Evolutionary conservation across 106 monocot species (phyloP).

Genomic region (Amphibolis antarctica): DNA sequence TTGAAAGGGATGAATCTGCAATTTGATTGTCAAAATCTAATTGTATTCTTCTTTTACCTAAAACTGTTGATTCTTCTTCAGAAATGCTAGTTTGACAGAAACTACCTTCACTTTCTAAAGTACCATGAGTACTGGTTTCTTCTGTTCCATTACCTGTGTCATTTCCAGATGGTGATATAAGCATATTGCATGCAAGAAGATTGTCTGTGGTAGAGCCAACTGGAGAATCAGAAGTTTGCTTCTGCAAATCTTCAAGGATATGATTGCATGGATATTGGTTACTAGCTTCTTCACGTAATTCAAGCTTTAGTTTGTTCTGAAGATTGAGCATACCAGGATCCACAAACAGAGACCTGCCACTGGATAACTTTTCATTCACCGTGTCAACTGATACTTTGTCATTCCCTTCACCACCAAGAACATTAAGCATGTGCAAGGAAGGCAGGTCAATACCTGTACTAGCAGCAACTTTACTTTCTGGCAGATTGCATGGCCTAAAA

Average conservation of each 20-base stretch:
- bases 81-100: not conserved
- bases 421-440: not conserved
- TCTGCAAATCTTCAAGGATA: not conserved
- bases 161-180: not conserved
- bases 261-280: no score
- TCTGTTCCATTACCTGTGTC: not conserved
- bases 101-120: not conserved
- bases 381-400: no score
- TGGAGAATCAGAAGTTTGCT: not conserved
- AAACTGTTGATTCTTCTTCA: not conserved
- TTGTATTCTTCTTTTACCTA: conserved; percentile 1
- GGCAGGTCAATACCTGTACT: not conserved
- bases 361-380: not conserved
- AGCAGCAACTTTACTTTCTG: not conserved
- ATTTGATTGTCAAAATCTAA: not conserved
- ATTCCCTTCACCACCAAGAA: not conserved
- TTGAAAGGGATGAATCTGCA: not conserved
- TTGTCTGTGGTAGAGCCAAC: not conserved
- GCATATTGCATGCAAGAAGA: not conserved
- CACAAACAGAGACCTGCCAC: not conserved
- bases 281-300: not conserved
- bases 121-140: not conserved
- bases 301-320: conserved; percentile 3
- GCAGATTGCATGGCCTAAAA: not conserved
- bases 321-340: not conserved